Conservation (phyloP, 2,329 filamentous ascomycete genomes). For the Pyrenochaeta sp. region DNA sequence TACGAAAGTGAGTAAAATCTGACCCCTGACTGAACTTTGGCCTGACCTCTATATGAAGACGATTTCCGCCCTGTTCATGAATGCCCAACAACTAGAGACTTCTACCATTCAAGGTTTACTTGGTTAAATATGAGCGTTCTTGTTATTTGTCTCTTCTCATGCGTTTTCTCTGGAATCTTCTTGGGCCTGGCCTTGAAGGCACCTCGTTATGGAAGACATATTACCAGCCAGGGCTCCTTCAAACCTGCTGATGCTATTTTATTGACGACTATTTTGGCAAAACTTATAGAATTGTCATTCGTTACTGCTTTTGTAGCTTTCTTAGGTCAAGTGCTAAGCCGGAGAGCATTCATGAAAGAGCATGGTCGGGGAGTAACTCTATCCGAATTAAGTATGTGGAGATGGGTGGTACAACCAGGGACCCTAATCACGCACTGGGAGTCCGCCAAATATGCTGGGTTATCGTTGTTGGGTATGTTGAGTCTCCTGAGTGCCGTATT, state of each 20-base stretch:
- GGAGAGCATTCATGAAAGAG: constrained; percentile 68
- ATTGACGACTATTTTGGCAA: constrained; percentile 73
- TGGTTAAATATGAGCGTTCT: constrained; percentile 59
- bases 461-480: constrained; percentile 69
- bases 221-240: constrained; percentile 62
- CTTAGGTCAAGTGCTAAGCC: constrained; percentile 76
- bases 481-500: constrained; percentile 70
- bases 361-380: constrained; percentile 70
- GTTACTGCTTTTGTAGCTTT: constrained; percentile 79
- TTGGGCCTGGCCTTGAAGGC: constrained; percentile 67
- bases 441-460: constrained; percentile 68
- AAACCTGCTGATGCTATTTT: constrained; percentile 70
- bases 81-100: constrained; percentile 48
- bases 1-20: constrained; percentile 32
- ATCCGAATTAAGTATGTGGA: constrained; percentile 79
- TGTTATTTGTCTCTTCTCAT: constrained; percentile 66
- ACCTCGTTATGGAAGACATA: constrained; percentile 67
- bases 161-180: constrained; percentile 70
- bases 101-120: constrained; percentile 47
- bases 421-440: constrained; percentile 74
- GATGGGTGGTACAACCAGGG: constrained; percentile 71
- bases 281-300: constrained; percentile 79
- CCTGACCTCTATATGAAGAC: background rate
- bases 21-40: background rate
- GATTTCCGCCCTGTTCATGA: constrained; percentile 46